Base-by-base conservation (phyloP, 768 basidiomycete genomes). In the Leucosporidium creatinivorum region DNA sequence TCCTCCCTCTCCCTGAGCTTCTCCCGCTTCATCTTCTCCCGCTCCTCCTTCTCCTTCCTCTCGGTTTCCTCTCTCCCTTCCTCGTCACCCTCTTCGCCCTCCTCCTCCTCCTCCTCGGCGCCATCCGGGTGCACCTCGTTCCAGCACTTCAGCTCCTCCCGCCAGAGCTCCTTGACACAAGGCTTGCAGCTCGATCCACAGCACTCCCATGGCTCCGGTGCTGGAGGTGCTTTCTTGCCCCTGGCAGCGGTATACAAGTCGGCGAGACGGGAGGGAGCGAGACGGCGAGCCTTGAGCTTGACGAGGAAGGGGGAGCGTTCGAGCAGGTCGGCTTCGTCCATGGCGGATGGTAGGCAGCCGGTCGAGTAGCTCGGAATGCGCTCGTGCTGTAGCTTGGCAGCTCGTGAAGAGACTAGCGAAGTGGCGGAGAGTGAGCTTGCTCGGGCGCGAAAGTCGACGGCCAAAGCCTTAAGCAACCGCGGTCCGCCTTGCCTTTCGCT, bases 61-160 rank as follows among this genome's bases (percentile, higher is more conserved):
- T 26, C n/a, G 18, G 36, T 33, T 12, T 54, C 60, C 50, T 52
- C 25, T 21, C n/a, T 17, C 25, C 17, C 9, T 21, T 33, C 54
- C 25, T 39, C 58, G n/a, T 13, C 56, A 7, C 39, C 48, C 50
- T 50, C 48, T 0, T 26, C 51, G 15, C 62, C 62, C 12, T 55
- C n/a, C 21, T 39, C 31, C 18, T 63, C 57, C 19, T 63, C 67
- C 23, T 64, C 67, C 23, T 63, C 50, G 28, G 50, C 62, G 23
- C 58, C 65, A 13, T 54, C 58, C 26, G 55, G 63, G 21, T 59
- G 58, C 18, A 39, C 26, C 44, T 59, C 58, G 15, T 48, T 59
- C 58, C 58, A 59, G 26, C 58, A 59, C 58, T 44, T 59, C n/a
- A 59, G 25, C 44, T 59, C 58, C 58, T 59, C 25, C 26, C 47